A percentile compares a stretch with the other conserved stretches of the same genome.
Evolutionary conservation across 2,329 filamentous ascomycete species (phyloP).

Genomic region (Atkinsonella hypoxylon): DNA sequence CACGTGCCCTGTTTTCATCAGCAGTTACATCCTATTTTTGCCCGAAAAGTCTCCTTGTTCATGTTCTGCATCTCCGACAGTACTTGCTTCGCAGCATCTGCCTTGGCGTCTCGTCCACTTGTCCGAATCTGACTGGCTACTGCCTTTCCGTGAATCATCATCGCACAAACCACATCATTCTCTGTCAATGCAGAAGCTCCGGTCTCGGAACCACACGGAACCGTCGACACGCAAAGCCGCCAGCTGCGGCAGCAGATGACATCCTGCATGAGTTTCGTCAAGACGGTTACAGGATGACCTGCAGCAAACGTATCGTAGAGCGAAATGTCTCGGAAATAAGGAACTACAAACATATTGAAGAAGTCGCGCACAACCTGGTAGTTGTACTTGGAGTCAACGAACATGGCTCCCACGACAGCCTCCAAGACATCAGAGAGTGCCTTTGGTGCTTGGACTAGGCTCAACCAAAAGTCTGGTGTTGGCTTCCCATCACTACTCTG

Average conservation of each 20-base stretch:
- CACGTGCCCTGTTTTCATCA: neutral
- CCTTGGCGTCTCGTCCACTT: conserved; percentile 62
- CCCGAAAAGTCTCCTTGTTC: conserved; percentile 44
- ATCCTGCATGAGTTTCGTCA: conserved; percentile 51
- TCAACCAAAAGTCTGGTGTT: conserved; percentile 56
- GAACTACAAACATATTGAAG: conserved; percentile 60
- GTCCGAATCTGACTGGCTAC: conserved; percentile 48
- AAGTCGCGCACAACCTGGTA: conserved; percentile 63
- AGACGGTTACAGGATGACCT: conserved; percentile 69
- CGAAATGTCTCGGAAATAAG: conserved; percentile 75
- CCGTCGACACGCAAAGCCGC: conserved; percentile 40
- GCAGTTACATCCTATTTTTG: conserved; percentile 54
- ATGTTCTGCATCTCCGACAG: conserved; percentile 34
- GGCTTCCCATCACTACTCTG: conserved; percentile 15
- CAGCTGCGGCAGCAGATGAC: conserved; percentile 53
- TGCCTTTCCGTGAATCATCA: conserved; percentile 64
- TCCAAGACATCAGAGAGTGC: conserved; percentile 77
- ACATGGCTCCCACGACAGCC: conserved; percentile 78
- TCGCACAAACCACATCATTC: conserved; percentile 52
- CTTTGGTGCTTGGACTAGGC: conserved; percentile 54
- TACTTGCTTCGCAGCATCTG: conserved; percentile 50
- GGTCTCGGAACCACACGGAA: conserved; percentile 27
- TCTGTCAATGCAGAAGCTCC: conserved; percentile 25
- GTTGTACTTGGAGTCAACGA: conserved; percentile 77
- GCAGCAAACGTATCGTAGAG: conserved; percentile 81